Percentiles rank a stretch among this genome's conserved stretches.
Evolutionary conservation across 2,329 filamentous ascomycete species (phyloP).

Genomic region (Nannizzia gypsea): DNA sequence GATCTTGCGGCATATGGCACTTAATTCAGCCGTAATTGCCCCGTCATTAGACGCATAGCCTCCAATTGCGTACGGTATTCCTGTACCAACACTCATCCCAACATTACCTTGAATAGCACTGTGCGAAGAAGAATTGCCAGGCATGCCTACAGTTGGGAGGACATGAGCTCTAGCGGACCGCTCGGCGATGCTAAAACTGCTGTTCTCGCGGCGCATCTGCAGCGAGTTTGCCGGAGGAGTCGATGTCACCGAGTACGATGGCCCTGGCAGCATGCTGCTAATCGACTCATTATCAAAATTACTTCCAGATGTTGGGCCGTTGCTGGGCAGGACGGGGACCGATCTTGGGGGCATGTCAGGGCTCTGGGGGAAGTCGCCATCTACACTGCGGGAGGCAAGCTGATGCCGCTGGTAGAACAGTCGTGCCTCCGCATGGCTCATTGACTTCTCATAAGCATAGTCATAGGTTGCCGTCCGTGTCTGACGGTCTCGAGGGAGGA

Average conservation of each 20-base stretch:
- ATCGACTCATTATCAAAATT: conserved; percentile 12
- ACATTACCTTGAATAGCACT: conserved; percentile 39
- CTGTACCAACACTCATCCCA: conserved; percentile 47
- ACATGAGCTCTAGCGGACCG: conserved; percentile 21
- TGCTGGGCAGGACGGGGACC: conserved; percentile 15
- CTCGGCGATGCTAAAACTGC: not conserved
- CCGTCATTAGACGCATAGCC: conserved; percentile 62
- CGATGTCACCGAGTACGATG: conserved; percentile 12
- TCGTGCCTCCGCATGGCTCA: conserved; percentile 89
- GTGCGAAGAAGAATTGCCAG: conserved; percentile 38
- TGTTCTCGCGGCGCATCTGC: conserved; percentile 18
- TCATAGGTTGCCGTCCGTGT: conserved; percentile 81
- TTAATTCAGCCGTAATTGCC: conserved; percentile 71
- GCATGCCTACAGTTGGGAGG: conserved; percentile 46
- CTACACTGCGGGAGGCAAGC: conserved; percentile 42
- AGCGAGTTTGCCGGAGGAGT: conserved; percentile 25
- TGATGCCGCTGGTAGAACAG: conserved; percentile 89
- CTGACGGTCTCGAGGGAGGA: conserved; percentile 35
- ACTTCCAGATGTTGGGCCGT: conserved; percentile 14
- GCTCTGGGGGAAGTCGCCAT: conserved; percentile 28
- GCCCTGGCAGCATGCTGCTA: conserved; percentile 7
- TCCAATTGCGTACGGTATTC: conserved; percentile 48
- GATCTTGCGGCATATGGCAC: conserved; percentile 78
- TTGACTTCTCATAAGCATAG: conserved; percentile 81
- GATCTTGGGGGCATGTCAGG: conserved; percentile 14